phyloP scores from a whole-genome alignment of 495 filamentous ascomycete species.

The Trichoderma parareesei region DNA sequence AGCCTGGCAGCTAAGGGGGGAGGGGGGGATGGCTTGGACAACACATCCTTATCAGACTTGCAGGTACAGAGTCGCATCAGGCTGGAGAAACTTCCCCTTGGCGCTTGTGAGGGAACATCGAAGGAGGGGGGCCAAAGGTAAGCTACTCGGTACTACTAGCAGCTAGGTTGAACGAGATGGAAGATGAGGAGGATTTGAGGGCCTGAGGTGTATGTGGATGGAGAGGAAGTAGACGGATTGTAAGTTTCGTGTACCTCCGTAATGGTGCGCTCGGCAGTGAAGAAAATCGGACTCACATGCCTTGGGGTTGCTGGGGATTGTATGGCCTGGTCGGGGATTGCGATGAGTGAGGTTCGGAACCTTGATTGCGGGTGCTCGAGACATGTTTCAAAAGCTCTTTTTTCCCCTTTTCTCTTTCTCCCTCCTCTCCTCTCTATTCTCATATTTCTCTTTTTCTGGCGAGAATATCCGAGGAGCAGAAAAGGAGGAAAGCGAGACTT shows the following conservation, averaged over 20 bases:
- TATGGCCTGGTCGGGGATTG: not conserved
- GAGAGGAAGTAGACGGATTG: not conserved
- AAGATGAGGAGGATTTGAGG: not conserved
- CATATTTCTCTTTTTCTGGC: not conserved
- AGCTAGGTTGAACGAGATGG: not conserved
- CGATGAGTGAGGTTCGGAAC: not conserved
- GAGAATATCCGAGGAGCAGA: not conserved
- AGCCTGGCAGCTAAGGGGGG: not conserved
- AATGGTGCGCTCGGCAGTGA: not conserved
- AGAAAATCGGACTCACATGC: not conserved
- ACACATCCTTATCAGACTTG: not conserved
- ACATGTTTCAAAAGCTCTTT: not conserved
- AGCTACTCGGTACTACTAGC: not conserved
- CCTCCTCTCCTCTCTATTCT: too few relatives aligned
- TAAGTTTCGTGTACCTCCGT: not conserved
- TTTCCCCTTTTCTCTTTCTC: too few relatives aligned
- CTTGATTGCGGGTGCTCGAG: not conserved
- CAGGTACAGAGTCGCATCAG: slow-evolving; percentile 7
- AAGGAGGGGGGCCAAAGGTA: not conserved
- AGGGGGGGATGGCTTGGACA: not conserved
- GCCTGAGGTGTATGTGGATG: not conserved
- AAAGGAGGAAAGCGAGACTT: not conserved
- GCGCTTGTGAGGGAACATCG: not conserved
- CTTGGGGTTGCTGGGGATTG: not conserved
- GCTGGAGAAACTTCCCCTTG: slow-evolving; percentile 8